Evolutionary conservation across 495 filamentous ascomycete species (phyloP).

Genomic region (Penicillium desertorum): DNA sequence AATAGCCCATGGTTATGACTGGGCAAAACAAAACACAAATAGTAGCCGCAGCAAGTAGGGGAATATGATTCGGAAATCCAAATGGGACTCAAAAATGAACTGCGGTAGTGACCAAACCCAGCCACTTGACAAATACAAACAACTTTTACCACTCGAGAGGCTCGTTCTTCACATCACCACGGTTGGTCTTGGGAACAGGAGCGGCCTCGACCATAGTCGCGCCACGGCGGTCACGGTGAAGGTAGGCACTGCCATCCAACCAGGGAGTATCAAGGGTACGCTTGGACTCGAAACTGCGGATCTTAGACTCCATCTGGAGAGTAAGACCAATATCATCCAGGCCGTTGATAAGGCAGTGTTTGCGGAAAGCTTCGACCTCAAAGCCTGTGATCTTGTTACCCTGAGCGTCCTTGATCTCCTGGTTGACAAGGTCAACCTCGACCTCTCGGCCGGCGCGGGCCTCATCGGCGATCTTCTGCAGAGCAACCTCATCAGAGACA

Average conservation of each 20-base stretch:
- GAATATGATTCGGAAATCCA: conserved; percentile 27
- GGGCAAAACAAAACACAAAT: conserved; percentile 13
- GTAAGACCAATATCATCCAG: conserved; percentile 96
- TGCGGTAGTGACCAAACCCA: conserved; percentile 13
- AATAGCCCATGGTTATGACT: conserved; percentile 20
- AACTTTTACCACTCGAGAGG: conserved; percentile 82
- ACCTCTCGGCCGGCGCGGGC: conserved; percentile 81
- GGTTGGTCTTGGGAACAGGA: conserved; percentile 86
- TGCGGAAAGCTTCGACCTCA: conserved; percentile 86
- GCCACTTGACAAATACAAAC: conserved; percentile 14
- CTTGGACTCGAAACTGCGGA: conserved; percentile 75
- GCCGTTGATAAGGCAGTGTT: conserved; percentile 92
- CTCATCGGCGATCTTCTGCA: conserved; percentile 74
- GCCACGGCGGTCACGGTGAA: conserved; percentile 63
- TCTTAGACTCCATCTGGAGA: conserved; percentile 88
- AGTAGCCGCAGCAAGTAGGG: conserved; percentile 17
- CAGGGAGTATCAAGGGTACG: conserved; percentile 80
- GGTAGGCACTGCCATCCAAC: conserved; percentile 86
- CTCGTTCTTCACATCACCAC: conserved; percentile 80
- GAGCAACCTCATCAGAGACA: conserved; percentile 63
- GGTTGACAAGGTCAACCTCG: conserved; percentile 86
- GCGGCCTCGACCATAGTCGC: conserved; percentile 76
- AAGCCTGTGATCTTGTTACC: conserved; percentile 75
- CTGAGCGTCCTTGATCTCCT: conserved; percentile 72
- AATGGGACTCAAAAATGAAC: conserved; percentile 7